Evolutionary conservation across 1,284 basidiomycete genomes (phyloP).

Genomic region (Singerocomus inundabilis): DNA sequence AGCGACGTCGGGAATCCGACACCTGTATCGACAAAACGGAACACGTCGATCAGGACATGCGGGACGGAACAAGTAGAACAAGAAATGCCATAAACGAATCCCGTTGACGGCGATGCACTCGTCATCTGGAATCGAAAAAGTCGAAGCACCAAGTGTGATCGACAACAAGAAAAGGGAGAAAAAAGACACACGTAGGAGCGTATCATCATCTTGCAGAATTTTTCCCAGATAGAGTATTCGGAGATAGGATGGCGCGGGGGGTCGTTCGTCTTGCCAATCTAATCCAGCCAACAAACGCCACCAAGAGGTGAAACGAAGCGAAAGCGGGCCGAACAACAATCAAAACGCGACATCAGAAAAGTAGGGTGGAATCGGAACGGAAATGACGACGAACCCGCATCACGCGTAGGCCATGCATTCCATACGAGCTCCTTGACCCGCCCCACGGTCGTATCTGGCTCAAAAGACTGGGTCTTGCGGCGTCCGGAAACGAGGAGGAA

Average conservation of each 20-base stretch:
- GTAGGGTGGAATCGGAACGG: slow-evolving; percentile 3
- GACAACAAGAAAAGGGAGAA: background rate
- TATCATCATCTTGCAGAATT: slow-evolving; percentile 82
- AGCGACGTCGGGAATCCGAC: slow-evolving; percentile 45
- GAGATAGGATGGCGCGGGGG: slow-evolving; percentile 76
- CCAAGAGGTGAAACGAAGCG: background rate
- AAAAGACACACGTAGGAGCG: slow-evolving; percentile 57
- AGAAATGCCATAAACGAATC: background rate
- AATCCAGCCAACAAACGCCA: background rate
- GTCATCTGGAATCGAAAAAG: background rate
- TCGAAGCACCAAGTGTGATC: background rate
- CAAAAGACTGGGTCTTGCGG: slow-evolving; percentile 73
- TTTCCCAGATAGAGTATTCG: slow-evolving; percentile 80
- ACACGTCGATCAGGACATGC: slow-evolving; percentile 10
- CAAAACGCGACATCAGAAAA: slow-evolving; percentile 6
- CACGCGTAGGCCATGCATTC: slow-evolving; percentile 80
- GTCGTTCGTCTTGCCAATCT: slow-evolving; percentile 83
- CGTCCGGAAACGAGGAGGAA: slow-evolving; percentile 77
- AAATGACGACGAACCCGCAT: slow-evolving; percentile 25
- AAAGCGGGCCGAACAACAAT: background rate
- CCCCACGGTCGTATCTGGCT: slow-evolving; percentile 75
- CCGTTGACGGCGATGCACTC: background rate
- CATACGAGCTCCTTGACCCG: slow-evolving; percentile 83
- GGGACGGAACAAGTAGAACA: background rate
- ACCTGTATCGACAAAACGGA: no score